Conservation (phyloP, 2,329 filamentous ascomycete species). For the Cercospora zeae-maydis region DNA sequence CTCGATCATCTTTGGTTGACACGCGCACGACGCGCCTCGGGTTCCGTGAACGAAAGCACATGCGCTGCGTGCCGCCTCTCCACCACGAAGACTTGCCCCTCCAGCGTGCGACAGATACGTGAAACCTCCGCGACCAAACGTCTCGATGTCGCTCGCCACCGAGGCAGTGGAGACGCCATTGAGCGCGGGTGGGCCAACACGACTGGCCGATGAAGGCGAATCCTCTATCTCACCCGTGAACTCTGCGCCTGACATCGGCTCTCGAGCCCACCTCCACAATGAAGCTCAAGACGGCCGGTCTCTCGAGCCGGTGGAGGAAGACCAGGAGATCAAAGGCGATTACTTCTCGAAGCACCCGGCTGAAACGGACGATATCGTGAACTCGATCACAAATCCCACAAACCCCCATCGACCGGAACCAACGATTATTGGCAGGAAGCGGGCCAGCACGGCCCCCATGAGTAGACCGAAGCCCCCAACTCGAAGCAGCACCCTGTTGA, state of each 20-base stretch:
- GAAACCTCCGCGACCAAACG: background rate
- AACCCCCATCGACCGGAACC: slow-evolving; percentile 1
- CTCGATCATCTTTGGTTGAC: background rate
- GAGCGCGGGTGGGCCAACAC: slow-evolving; percentile 1
- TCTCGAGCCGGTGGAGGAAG: background rate
- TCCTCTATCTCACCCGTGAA: slow-evolving; percentile 20
- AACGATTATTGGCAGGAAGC: slow-evolving; percentile 12
- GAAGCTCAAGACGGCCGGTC: slow-evolving; percentile 1
- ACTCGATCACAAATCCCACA: slow-evolving; percentile 11
- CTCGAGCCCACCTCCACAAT: slow-evolving; percentile 16
- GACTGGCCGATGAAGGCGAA: slow-evolving; percentile 13
- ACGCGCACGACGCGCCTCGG: background rate
- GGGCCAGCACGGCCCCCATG: slow-evolving; percentile 20
- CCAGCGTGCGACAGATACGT: background rate
- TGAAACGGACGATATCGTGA: slow-evolving; percentile 2
- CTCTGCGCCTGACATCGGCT: slow-evolving; percentile 19
- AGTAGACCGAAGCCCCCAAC: slow-evolving; percentile 14
- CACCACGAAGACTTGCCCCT: background rate
- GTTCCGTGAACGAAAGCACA: background rate
- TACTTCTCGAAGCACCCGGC: background rate
- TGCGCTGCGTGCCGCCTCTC: background rate
- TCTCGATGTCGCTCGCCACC: slow-evolving; percentile 1
- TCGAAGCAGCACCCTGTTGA: slow-evolving; percentile 26
- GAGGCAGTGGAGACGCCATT: background rate
- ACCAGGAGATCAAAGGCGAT: background rate